These are phyloP conservation scores for Solanum dulcamara DNA, from an alignment of 257 asterid genomes.

Conservation along the genomic window DNA sequence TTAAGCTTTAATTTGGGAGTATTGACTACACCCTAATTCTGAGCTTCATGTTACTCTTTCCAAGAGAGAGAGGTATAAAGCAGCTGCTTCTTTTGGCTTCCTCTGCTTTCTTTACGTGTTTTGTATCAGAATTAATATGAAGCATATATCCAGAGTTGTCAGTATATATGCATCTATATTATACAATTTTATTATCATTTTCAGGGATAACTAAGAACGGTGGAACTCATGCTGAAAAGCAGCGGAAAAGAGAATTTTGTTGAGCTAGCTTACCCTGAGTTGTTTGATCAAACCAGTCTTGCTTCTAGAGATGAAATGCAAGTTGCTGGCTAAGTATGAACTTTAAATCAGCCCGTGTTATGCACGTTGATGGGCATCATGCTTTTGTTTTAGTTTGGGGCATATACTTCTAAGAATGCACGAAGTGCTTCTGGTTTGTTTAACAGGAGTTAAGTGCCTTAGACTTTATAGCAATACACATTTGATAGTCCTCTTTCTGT, in stretches of 20 bases:
- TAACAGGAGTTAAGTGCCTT: conserved; percentile 11
- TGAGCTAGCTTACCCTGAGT: conserved; percentile 2
- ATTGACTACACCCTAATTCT: too few species aligned
- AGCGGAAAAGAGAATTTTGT: conserved; percentile 7
- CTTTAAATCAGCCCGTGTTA: neutral
- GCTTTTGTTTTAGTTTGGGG: conserved; percentile 10
- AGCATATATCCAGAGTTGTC: neutral
- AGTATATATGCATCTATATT: neutral
- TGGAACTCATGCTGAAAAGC: conserved; percentile 7
- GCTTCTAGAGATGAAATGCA: neutral
- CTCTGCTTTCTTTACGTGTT: neutral
- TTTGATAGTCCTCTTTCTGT: conserved; percentile 19
- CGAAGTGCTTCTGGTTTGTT: conserved; percentile 3
- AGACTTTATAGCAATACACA: neutral
- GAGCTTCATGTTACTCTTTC: neutral
- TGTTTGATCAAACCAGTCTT: neutral
- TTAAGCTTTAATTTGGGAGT: too few species aligned
- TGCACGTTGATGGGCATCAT: conserved; percentile 8
- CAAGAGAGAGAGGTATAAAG: neutral
- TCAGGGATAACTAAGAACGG: conserved; percentile 10
- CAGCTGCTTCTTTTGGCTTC: neutral
- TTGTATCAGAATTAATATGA: neutral
- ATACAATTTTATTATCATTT: neutral
- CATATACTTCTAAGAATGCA: conserved; percentile 13
- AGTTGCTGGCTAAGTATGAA: neutral